These are phyloP conservation scores for Achlya hypogyna DNA, from an alignment of 352 stramenopile genomes.

Conservation along the genomic window DNA sequence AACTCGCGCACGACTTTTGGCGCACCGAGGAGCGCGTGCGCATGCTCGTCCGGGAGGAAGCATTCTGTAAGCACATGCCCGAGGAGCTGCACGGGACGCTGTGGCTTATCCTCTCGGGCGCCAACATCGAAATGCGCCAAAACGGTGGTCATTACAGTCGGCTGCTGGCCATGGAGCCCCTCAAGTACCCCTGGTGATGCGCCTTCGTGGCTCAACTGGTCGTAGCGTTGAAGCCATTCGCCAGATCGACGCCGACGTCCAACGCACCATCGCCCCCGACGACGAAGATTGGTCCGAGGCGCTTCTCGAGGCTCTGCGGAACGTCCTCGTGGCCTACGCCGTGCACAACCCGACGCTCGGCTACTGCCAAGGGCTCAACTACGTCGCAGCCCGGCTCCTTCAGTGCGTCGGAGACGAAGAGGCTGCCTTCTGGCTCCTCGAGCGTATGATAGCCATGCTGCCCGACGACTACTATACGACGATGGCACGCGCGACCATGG, in stretches of 20 bases:
- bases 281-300: constrained; percentile 54
- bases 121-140: constrained; percentile 50
- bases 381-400: constrained; percentile 69
- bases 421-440: constrained; percentile 75
- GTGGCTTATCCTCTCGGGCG: constrained; percentile 72
- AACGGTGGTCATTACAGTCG: constrained; percentile 46
- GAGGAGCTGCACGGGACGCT: constrained; percentile 65
- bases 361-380: constrained; percentile 86
- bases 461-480: constrained; percentile 84
- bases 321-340: constrained; percentile 77
- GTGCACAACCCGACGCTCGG: constrained; percentile 69
- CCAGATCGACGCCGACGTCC: constrained; percentile 80
- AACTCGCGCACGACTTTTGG: constrained; percentile 70
- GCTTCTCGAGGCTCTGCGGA: constrained; percentile 61
- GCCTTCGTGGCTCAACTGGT: constrained; percentile 3
- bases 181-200: constrained; percentile 26
- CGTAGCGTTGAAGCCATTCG: constrained; percentile 49
- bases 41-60: constrained; percentile 52
- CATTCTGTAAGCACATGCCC: constrained; percentile 40
- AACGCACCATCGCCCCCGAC: constrained; percentile 63
- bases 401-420: constrained; percentile 55
- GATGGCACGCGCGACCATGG: constrained; percentile 41
- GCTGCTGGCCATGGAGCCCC: constrained; percentile 37
- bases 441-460: constrained; percentile 64
- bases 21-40: constrained; percentile 72